These are phyloP conservation scores for Cyamopsis tetragonoloba DNA, from an alignment of 306 rosid species.

Conservation along the genomic window DNA sequence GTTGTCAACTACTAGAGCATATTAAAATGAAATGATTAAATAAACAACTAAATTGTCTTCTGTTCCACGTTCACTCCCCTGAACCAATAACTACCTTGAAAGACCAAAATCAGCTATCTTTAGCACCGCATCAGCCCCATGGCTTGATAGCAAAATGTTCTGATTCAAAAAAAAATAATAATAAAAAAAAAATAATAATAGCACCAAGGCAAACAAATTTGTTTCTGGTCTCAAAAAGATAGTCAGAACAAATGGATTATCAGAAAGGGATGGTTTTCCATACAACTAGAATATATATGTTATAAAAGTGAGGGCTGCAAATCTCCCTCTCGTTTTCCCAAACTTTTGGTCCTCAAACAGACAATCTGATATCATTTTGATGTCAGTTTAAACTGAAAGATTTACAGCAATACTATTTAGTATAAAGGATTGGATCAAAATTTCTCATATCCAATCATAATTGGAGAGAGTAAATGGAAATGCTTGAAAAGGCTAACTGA, in stretches of 20 bases:
- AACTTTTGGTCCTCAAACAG: background rate
- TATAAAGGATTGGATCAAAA: background rate
- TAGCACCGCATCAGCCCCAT: conserved; percentile 35
- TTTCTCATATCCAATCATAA: background rate
- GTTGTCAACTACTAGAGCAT: background rate
- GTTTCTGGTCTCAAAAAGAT: conserved; percentile 21
- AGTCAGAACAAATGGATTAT: background rate
- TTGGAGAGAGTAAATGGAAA: background rate
- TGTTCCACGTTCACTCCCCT: background rate
- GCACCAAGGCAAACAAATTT: conserved; percentile 22
- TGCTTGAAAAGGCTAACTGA: background rate
- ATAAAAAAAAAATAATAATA: no score
- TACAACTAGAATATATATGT: background rate
- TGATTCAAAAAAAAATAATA: no score
- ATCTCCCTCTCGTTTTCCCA: background rate
- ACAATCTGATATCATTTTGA: conserved; percentile 16
- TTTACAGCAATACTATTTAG: background rate
- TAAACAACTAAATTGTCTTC: background rate
- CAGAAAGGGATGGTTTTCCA: background rate
- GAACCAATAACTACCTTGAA: conserved; percentile 44
- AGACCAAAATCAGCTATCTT: conserved; percentile 73
- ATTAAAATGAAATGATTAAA: background rate
- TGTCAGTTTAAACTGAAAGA: background rate
- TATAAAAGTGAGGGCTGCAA: background rate
- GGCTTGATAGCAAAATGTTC: conserved; percentile 55